Conservation (phyloP, 2,329 filamentous ascomycete genomes). For the Zymoseptoria tritici region DNA sequence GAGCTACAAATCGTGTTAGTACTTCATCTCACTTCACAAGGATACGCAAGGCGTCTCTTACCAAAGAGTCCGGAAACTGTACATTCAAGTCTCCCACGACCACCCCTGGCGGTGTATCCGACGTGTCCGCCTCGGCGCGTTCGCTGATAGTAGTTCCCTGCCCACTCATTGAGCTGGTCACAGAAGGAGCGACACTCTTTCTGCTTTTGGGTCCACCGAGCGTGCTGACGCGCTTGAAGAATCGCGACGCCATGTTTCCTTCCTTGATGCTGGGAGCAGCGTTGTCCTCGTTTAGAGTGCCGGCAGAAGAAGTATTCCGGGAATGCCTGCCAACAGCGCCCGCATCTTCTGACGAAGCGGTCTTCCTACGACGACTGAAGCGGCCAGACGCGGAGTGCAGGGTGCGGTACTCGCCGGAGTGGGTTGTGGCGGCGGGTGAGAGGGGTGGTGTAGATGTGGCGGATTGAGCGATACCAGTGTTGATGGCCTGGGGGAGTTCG, state of each 20-base stretch:
- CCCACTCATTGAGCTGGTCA: conserved; percentile 5
- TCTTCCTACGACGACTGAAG: conserved; percentile 7
- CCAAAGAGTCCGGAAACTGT: conserved; percentile 88
- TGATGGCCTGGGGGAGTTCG: not conserved
- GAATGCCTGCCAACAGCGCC: not conserved
- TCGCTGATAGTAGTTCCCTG: conserved; percentile 1
- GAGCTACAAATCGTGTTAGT: conserved; percentile 40
- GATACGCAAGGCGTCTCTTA: conserved; percentile 25
- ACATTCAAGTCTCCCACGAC: conserved; percentile 88
- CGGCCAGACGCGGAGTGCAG: conserved; percentile 12
- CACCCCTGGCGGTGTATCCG: conserved; percentile 48
- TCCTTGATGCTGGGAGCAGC: conserved; percentile 26
- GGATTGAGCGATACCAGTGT: not conserved
- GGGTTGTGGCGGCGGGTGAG: conserved; percentile 14
- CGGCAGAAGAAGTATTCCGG: conserved; percentile 10
- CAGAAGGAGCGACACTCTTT: conserved; percentile 23
- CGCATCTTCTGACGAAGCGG: not conserved
- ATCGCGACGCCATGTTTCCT: conserved; percentile 50
- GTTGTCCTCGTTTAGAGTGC: conserved; percentile 38
- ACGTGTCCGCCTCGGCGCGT: conserved; percentile 17
- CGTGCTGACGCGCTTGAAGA: conserved; percentile 55
- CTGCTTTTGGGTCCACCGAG: conserved; percentile 39
- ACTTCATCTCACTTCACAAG: not conserved
- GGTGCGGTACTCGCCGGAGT: conserved; percentile 15
- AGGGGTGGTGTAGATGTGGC: conserved; percentile 10